Evolutionary conservation across 2,329 filamentous ascomycete species (phyloP).

Genomic region (Trichoderma koningii): DNA sequence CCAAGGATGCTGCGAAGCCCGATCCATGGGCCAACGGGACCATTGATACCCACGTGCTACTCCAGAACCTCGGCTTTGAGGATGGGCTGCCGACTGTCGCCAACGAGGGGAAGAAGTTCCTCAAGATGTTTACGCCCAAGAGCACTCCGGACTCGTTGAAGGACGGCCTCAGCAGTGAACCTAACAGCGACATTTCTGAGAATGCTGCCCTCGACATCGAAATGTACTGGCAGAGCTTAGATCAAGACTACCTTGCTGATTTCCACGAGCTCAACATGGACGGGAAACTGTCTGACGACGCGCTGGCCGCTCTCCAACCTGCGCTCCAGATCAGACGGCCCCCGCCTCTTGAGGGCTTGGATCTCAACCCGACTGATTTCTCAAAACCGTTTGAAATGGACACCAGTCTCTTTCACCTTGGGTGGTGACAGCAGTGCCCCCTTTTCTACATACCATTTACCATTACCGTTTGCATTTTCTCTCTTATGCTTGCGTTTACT

Average conservation of each 20-base stretch:
- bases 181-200: slow-evolving; percentile 64
- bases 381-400: slow-evolving; percentile 53
- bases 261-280: slow-evolving; percentile 42
- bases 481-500: slow-evolving; percentile 14
- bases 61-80: slow-evolving; percentile 41
- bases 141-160: slow-evolving; percentile 67
- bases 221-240: slow-evolving; percentile 53
- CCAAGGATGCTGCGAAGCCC: slow-evolving; percentile 31
- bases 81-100: slow-evolving; percentile 49
- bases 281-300: slow-evolving; percentile 27
- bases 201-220: slow-evolving; percentile 56
- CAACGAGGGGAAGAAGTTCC: slow-evolving; percentile 53
- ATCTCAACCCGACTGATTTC: slow-evolving; percentile 54
- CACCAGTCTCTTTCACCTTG: not conserved
- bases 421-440: not conserved
- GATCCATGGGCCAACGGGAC: slow-evolving; percentile 47
- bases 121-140: slow-evolving; percentile 59
- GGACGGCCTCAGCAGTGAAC: slow-evolving; percentile 58
- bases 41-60: slow-evolving; percentile 52
- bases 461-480: slow-evolving; percentile 24
- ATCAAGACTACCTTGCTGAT: slow-evolving; percentile 48
- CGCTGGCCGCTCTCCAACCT: slow-evolving; percentile 34
- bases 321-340: slow-evolving; percentile 35
- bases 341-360: slow-evolving; percentile 45
- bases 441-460: not conserved